Base-by-base conservation (phyloP, 345 rosid species). In the Syzygium aromaticum region DNA sequence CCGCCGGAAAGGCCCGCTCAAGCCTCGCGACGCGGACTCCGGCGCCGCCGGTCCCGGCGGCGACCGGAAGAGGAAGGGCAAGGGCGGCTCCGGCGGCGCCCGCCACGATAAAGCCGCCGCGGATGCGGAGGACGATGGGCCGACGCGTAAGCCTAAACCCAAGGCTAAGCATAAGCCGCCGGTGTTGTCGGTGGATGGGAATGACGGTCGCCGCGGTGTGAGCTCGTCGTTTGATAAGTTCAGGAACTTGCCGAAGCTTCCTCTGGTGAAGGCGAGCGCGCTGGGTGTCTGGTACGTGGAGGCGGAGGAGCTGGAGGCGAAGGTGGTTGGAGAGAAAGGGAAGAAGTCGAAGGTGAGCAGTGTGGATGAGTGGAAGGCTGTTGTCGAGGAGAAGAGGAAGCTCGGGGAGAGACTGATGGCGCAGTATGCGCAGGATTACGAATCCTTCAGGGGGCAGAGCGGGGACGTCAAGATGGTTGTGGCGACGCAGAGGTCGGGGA, bases 401-500 rank as follows among this genome's bases (percentile, higher is more conserved):
- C 51, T 95, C 59, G 99, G 97, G 52, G 99, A 98, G 92, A 91
- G 96, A 84, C 85, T 98, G 93, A 89, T 96, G 92, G 93, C 94
- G 94, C 99, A 96, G 90, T 98, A 93, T 87, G 90, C 90, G 0
- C 90, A 90, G 85, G 99, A 98, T 49, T 98, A 94, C 59, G 95
- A 92, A 46, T 85, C 90, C 2, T 92, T 95, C 3, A 92, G 95
- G 89, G 99, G 98, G 86, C 93, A 94, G 85, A 92, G 87, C 54
- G 97, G 97, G 82, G 99, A 96, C 80, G 94, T 96, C 92, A 98
- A 96, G 92, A 95, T 95, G 99, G 89, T 96, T 21, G 86, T 89
- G 28, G 93, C 97, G n/a, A 95, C 98, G 6, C 99, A 96, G 89
- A 93, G 97, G 92, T 94, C 99, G 9, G 99, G 99, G 84, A 98